These are phyloP conservation scores for Solanum habrochaites DNA, from an alignment of 257 asterid species.

Conservation along the genomic window DNA sequence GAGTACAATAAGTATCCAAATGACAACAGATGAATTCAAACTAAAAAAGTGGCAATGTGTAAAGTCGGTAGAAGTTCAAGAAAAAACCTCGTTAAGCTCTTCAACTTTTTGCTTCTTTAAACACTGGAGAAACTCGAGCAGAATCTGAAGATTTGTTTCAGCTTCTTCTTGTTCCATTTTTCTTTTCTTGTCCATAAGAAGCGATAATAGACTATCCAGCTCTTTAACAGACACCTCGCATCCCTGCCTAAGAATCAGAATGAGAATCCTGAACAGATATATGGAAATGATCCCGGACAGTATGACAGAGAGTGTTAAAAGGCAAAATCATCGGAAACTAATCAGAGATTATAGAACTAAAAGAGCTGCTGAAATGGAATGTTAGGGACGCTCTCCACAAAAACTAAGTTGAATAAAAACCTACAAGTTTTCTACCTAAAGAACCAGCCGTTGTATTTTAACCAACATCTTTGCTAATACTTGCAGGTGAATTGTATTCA, in stretches of 20 bases:
- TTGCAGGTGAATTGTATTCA: neutral
- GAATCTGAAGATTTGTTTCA: constrained; percentile 69
- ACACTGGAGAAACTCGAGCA: constrained; percentile 63
- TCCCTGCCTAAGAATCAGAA: constrained; percentile 66
- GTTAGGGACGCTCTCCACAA: neutral
- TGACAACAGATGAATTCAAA: neutral
- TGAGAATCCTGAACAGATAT: constrained; percentile 13
- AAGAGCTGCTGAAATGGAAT: neutral
- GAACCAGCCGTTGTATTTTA: neutral
- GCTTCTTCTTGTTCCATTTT: constrained; percentile 95
- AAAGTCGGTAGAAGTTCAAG: constrained; percentile 3
- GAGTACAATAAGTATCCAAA: neutral
- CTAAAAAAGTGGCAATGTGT: neutral
- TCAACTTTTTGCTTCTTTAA: constrained; percentile 68
- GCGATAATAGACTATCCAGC: constrained; percentile 56
- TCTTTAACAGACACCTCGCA: constrained; percentile 76
- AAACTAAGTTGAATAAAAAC: neutral
- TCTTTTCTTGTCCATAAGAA: constrained; percentile 73
- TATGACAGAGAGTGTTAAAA: neutral
- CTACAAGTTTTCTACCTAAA: neutral
- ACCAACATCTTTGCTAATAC: neutral
- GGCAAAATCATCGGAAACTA: neutral
- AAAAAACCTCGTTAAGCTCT: constrained; percentile 73
- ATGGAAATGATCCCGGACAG: neutral
- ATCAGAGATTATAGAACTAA: neutral